A percentile compares a stretch with the other conserved stretches of the same genome.
Evolutionary conservation across 495 filamentous ascomycete species (phyloP).

Genomic region (Penicillium steckii): DNA sequence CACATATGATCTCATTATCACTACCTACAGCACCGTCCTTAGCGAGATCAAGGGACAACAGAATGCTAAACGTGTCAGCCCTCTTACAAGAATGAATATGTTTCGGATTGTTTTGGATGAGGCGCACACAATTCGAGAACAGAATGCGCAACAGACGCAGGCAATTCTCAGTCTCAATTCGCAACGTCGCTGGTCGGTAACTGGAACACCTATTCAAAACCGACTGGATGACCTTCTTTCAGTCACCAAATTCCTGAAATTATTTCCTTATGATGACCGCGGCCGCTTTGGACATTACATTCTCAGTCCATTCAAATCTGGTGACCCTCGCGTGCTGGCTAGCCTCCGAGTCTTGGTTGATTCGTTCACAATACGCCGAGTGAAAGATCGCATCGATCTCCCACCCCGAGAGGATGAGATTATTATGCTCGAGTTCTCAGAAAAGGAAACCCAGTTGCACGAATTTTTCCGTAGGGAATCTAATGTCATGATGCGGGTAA

Average conservation of each 20-base stretch:
- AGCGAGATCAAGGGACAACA: conserved; percentile 64
- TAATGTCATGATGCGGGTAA: conserved; percentile 58
- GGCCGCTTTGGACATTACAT: conserved; percentile 74
- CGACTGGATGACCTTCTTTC: conserved; percentile 87
- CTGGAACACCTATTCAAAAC: conserved; percentile 89
- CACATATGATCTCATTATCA: conserved; percentile 79
- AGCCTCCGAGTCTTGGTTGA: conserved; percentile 90
- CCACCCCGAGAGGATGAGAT: conserved; percentile 72
- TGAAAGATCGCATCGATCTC: conserved; percentile 87
- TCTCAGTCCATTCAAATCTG: conserved; percentile 71
- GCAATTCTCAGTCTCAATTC: conserved; percentile 80
- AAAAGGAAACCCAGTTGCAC: conserved; percentile 54
- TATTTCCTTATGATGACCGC: conserved; percentile 83
- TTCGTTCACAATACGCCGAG: conserved; percentile 84
- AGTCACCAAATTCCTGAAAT: conserved; percentile 82
- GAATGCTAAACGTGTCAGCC: conserved; percentile 60
- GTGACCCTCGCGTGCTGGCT: conserved; percentile 75
- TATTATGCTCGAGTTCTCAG: conserved; percentile 56
- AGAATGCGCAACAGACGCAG: conserved; percentile 74
- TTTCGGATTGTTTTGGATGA: conserved; percentile 96
- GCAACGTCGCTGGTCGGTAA: conserved; percentile 90
- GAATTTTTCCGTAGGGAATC: conserved; percentile 63
- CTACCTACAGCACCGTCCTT: conserved; percentile 85
- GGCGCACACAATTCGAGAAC: conserved; percentile 89
- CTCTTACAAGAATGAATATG: conserved; percentile 75